These are phyloP conservation scores for Blastobotrys chiropterorum DNA, from an alignment of 805 yeast genomes.

Conservation along the genomic window DNA sequence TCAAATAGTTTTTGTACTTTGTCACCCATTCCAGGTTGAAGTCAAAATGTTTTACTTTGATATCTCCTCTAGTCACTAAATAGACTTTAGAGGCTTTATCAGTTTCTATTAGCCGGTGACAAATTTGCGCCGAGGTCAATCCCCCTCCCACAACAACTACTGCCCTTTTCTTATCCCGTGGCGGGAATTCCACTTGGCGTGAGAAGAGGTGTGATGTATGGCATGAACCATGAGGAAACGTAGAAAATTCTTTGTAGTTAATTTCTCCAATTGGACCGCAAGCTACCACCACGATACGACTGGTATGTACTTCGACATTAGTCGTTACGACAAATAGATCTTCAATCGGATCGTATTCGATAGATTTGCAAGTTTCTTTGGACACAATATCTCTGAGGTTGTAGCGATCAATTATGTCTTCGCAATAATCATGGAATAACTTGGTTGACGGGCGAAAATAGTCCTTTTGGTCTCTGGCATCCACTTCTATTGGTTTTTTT, in stretches of 20 bases:
- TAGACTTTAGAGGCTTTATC: conserved; percentile 31
- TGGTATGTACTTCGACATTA: conserved; percentile 31
- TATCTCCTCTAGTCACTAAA: conserved; percentile 33
- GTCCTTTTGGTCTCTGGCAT: conserved; percentile 41
- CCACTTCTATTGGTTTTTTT: conserved; percentile 24
- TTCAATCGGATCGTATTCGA: conserved; percentile 30
- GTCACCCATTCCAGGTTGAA: conserved; percentile 46
- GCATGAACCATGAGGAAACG: conserved; percentile 13
- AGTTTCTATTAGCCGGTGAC: conserved; percentile 32
- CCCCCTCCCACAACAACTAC: conserved; percentile 40
- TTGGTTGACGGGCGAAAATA: conserved; percentile 40
- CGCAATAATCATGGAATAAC: conserved; percentile 37
- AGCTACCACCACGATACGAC: conserved; percentile 19
- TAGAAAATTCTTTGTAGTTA: conserved; percentile 6
- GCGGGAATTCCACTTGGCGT: conserved; percentile 8
- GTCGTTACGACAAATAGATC: conserved; percentile 34
- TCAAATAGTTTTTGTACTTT: conserved; percentile 41
- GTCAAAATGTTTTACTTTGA: conserved; percentile 43
- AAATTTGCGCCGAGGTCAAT: conserved; percentile 41
- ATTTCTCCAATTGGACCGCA: conserved; percentile 15
- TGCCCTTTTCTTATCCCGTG: not conserved
- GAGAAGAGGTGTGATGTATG: conserved; percentile 14
- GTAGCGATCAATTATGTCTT: conserved; percentile 33
- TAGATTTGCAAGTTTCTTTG: conserved; percentile 32
- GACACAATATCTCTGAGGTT: conserved; percentile 27